A percentile compares a stretch with the other conserved stretches of the same genome.
phyloP scores from a whole-genome alignment of 2,329 filamentous ascomycete genomes.

The Penicillium brasilianum region DNA sequence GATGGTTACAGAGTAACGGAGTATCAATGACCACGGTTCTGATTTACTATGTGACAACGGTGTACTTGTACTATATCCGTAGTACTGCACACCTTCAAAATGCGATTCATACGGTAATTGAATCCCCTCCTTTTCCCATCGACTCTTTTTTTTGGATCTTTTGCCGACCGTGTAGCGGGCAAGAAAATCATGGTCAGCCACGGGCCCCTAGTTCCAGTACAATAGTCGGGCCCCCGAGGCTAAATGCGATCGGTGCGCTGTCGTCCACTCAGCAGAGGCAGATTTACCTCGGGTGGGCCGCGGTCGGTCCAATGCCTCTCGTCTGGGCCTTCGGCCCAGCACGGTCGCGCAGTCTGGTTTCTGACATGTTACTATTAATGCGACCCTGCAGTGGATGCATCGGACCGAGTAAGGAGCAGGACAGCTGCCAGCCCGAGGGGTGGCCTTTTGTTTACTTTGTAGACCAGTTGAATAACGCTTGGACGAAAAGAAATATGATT shows the following conservation, averaged over 20 bases:
- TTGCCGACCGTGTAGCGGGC: neutral
- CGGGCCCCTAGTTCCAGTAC: constrained; percentile 29
- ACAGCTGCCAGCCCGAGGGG: neutral
- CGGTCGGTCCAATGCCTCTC: neutral
- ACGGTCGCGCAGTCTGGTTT: constrained; percentile 5
- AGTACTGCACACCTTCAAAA: neutral
- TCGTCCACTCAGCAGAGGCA: constrained; percentile 8
- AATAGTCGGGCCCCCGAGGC: constrained; percentile 12
- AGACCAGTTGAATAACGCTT: too few relatives aligned
- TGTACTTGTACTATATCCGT: neutral
- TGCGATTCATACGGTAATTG: too few relatives aligned
- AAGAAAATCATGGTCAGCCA: constrained; percentile 16
- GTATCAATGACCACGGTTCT: neutral
- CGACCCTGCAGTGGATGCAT: constrained; percentile 6
- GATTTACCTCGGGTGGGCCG: constrained; percentile 8
- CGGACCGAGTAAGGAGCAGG: constrained; percentile 9
- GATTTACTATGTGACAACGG: too few relatives aligned
- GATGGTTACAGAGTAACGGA: neutral
- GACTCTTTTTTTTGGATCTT: too few relatives aligned
- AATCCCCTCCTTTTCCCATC: too few relatives aligned
- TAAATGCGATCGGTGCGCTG: constrained; percentile 10
- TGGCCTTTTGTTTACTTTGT: neutral
- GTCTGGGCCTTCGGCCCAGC: neutral
- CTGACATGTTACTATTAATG: constrained; percentile 19
- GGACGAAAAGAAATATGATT: neutral